These are phyloP conservation scores for Rhizopus delemar DNA, from an alignment of 371 early-diverging fungal species.

Conservation along the genomic window DNA sequence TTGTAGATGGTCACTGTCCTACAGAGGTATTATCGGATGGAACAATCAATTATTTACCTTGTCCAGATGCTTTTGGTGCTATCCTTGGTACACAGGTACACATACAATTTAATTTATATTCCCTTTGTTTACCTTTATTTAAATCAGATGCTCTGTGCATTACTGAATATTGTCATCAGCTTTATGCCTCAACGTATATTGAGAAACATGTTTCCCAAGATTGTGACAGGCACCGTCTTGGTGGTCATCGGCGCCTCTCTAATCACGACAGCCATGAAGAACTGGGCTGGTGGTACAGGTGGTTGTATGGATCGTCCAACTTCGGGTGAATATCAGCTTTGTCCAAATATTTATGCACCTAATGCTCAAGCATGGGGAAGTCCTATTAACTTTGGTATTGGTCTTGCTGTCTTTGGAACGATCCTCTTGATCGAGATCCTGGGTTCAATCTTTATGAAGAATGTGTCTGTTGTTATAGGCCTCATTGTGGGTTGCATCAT, in stretches of 20 bases:
- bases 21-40: slow-evolving; percentile 44
- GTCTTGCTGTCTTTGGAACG: slow-evolving; percentile 54
- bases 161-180: slow-evolving; percentile 45
- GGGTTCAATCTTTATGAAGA: slow-evolving; percentile 61
- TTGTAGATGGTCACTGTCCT: slow-evolving; percentile 45
- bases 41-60: slow-evolving; percentile 43
- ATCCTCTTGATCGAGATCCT: slow-evolving; percentile 58
- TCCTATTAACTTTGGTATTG: slow-evolving; percentile 47
- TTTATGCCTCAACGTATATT: slow-evolving; percentile 54
- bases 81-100: slow-evolving; percentile 52
- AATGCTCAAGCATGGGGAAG: slow-evolving; percentile 57
- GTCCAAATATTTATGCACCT: slow-evolving; percentile 48
- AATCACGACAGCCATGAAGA: slow-evolving; percentile 45
- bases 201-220: slow-evolving; percentile 53
- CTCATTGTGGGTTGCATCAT: slow-evolving; percentile 60
- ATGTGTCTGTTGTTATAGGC: slow-evolving; percentile 59
- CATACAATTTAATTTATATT: too few species aligned
- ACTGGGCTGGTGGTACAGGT: slow-evolving; percentile 56
- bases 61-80: slow-evolving; percentile 60
- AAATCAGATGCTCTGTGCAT: slow-evolving; percentile 44
- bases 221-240: slow-evolving; percentile 56
- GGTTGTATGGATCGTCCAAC: slow-evolving; percentile 43
- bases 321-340: slow-evolving; percentile 32
- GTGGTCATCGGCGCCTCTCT: slow-evolving; percentile 55
- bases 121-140: background rate